Percentiles rank a stretch among this genome's conserved stretches.
Evolutionary conservation across 1,284 basidiomycete species (phyloP).

Genomic region (Leucoagaricus sp.): DNA sequence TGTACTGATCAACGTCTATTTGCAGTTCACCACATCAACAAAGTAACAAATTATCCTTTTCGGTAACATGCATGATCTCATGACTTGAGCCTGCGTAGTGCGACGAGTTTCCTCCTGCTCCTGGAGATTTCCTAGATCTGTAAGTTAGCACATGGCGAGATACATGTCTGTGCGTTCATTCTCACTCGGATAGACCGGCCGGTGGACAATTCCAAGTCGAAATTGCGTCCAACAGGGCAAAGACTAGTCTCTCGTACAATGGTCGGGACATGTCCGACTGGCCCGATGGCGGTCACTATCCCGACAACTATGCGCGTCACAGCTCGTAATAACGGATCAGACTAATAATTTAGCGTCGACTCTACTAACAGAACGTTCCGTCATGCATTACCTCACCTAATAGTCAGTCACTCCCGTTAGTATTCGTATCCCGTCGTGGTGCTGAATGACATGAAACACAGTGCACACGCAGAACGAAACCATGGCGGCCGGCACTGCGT

Average conservation of each 20-base stretch:
- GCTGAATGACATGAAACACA: too few relatives aligned
- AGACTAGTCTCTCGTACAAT: conserved; percentile 40
- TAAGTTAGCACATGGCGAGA: conserved; percentile 18
- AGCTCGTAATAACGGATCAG: background rate
- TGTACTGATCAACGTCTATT: conserved; percentile 15
- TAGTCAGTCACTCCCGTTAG: conserved; percentile 30
- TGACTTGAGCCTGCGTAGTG: conserved; percentile 31
- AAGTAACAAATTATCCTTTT: conserved; percentile 35
- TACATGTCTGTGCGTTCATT: background rate
- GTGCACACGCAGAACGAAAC: conserved; percentile 45
- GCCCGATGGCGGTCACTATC: conserved; percentile 40
- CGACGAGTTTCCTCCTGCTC: conserved; percentile 43
- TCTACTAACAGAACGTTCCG: conserved; percentile 28
- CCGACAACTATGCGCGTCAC: conserved; percentile 35
- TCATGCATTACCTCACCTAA: conserved; percentile 42
- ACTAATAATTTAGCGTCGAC: background rate
- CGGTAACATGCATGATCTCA: background rate
- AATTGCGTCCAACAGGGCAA: conserved; percentile 43
- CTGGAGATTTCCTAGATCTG: conserved; percentile 47
- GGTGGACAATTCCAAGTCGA: conserved; percentile 46
- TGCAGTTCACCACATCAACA: conserved; percentile 43
- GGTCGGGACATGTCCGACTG: conserved; percentile 36
- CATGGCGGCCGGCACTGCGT: conserved; percentile 45
- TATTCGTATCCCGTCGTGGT: too few relatives aligned
- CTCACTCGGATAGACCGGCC: conserved; percentile 37